Evolutionary conservation across 2,329 filamentous ascomycete genomes (phyloP).

Genomic region (Trichoderma endophyticum): DNA sequence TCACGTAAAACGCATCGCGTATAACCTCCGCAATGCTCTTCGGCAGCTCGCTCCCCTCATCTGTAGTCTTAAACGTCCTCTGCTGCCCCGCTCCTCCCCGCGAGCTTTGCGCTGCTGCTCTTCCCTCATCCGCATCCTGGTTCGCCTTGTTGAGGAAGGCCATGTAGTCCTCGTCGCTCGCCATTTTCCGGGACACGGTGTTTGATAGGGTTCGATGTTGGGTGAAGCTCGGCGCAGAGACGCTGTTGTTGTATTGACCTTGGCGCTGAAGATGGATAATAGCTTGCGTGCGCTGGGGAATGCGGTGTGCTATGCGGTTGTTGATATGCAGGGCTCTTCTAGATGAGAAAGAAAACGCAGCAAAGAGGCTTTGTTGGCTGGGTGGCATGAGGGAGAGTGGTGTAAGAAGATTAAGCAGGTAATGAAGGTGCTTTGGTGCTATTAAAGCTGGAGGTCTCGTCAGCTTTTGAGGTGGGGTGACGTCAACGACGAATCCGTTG

Average conservation of each 20-base stretch:
- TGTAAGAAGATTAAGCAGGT: background rate
- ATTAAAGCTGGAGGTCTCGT: background rate
- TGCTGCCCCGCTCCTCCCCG: slow-evolving; percentile 22
- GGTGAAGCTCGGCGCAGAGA: background rate
- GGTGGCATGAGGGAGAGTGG: background rate
- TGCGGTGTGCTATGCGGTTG: background rate
- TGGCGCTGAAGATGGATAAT: background rate
- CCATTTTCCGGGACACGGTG: slow-evolving; percentile 48
- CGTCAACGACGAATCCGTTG: slow-evolving; percentile 3
- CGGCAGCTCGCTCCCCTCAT: slow-evolving; percentile 59
- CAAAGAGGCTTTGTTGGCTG: background rate
- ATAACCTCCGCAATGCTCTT: slow-evolving; percentile 48
- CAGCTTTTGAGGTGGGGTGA: slow-evolving; percentile 12
- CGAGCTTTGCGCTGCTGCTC: slow-evolving; percentile 22
- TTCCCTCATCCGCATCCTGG: slow-evolving; percentile 61
- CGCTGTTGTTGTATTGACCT: background rate
- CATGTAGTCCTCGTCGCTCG: slow-evolving; percentile 77
- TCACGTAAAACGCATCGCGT: slow-evolving; percentile 64
- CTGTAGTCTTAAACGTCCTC: slow-evolving; percentile 49
- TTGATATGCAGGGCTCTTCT: background rate
- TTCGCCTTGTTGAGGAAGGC: slow-evolving; percentile 87
- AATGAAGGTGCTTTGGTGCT: background rate
- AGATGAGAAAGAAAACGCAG: background rate
- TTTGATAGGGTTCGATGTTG: slow-evolving; percentile 23
- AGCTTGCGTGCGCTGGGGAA: background rate